phyloP scores from a whole-genome alignment of 257 asterid genomes.

The Solanum gandarillasii region DNA sequence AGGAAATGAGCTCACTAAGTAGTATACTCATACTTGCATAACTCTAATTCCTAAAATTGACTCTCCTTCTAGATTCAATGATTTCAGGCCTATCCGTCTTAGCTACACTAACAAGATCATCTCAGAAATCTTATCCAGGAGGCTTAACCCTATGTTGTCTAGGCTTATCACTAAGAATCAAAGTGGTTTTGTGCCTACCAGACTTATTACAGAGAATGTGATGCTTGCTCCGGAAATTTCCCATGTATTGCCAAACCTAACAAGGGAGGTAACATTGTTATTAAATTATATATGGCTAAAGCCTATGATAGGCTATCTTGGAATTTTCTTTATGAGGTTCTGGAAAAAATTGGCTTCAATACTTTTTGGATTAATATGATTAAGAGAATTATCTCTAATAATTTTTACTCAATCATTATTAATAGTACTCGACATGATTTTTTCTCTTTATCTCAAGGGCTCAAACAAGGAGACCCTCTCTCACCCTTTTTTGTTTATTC shows the following conservation, averaged over 20 bases:
- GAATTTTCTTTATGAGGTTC: neutral
- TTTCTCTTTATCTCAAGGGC: neutral
- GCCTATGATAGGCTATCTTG: too few relatives aligned
- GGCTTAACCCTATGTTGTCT: neutral
- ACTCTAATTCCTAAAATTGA: neutral
- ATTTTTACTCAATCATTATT: neutral
- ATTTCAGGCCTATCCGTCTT: neutral
- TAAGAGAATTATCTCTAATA: neutral
- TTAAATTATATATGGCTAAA: too few relatives aligned
- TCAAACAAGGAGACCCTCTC: neutral
- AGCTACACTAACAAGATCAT: neutral
- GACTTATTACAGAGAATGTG: neutral
- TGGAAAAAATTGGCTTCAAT: neutral
- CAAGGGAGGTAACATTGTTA: neutral
- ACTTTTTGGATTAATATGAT: too few relatives aligned
- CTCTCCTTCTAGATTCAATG: neutral
- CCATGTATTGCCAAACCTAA: neutral
- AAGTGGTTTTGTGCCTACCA: neutral
- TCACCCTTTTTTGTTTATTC: neutral
- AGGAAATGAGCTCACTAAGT: neutral
- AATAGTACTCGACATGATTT: neutral
- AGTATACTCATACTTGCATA: neutral
- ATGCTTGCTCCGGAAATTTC: neutral
- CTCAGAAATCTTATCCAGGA: neutral
- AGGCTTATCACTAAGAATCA: neutral